Percentiles rank a stretch among this genome's conserved stretches.
Conservation (phyloP, 2,329 filamentous ascomycete species). For the Pseudogymnoascus sp. region DNA sequence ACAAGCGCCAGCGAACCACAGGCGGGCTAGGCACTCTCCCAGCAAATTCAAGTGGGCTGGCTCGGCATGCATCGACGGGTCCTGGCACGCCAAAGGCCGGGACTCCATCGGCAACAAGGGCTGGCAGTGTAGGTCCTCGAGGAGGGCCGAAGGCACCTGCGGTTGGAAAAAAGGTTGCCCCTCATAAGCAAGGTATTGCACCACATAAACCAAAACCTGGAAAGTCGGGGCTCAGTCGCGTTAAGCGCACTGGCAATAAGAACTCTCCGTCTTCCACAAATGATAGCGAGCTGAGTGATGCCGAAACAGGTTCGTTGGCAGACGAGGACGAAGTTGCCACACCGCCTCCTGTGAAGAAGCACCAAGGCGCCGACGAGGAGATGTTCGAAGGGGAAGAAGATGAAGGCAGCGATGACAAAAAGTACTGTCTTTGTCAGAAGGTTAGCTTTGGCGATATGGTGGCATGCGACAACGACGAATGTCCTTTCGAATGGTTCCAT, state of each 20-base stretch:
- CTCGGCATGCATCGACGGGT: slow-evolving; percentile 53
- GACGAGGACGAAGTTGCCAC: slow-evolving; percentile 37
- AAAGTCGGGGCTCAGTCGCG: slow-evolving; percentile 54
- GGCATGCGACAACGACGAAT: slow-evolving; percentile 75
- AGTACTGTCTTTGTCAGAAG: slow-evolving; percentile 77
- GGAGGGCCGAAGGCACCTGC: slow-evolving; percentile 30
- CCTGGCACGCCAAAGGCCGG: slow-evolving; percentile 51
- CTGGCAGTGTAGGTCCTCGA: slow-evolving; percentile 53
- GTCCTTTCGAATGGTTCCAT: slow-evolving; percentile 81
- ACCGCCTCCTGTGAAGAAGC: slow-evolving; percentile 38
- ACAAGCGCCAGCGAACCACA: slow-evolving; percentile 40
- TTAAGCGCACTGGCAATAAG: slow-evolving; percentile 45
- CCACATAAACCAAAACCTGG: slow-evolving; percentile 22
- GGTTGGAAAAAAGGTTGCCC: slow-evolving; percentile 28
- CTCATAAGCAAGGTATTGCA: slow-evolving; percentile 24
- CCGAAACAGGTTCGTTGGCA: slow-evolving; percentile 45
- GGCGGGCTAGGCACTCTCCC: slow-evolving; percentile 38
- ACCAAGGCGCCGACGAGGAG: slow-evolving; percentile 42
- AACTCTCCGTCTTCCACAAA: slow-evolving; percentile 55
- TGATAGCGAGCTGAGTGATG: slow-evolving; percentile 57
- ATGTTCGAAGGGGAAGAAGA: slow-evolving; percentile 54
- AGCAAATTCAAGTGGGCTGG: slow-evolving; percentile 47
- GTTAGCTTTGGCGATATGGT: slow-evolving; percentile 86
- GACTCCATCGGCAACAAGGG: slow-evolving; percentile 30
- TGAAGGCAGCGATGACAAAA: slow-evolving; percentile 62